Conservation (phyloP, 2,329 filamentous ascomycete species). For the Pseudocercospora musae region DNA sequence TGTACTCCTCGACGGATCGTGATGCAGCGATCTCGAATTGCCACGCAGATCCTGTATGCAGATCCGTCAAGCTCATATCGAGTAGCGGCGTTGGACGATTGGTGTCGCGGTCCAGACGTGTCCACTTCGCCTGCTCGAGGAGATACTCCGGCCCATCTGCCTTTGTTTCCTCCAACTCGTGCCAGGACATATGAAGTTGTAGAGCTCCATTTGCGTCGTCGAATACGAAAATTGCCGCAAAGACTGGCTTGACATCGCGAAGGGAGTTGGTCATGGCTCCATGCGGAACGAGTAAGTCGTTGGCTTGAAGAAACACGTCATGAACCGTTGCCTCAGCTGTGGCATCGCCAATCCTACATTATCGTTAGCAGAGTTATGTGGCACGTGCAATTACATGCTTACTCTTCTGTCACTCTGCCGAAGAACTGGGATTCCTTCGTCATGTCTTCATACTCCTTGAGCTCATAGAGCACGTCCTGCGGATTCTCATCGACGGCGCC, state of each 20-base stretch:
- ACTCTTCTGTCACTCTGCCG: slow-evolving; percentile 35
- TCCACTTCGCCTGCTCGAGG: slow-evolving; percentile 25
- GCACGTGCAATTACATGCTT: slow-evolving; percentile 10
- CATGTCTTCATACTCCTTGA: slow-evolving; percentile 35
- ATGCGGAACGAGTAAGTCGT: slow-evolving; percentile 25
- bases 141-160: not conserved
- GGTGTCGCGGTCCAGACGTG: slow-evolving; percentile 27
- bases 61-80: slow-evolving; percentile 29
- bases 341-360: slow-evolving; percentile 29
- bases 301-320: slow-evolving; percentile 18
- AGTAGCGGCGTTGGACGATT: slow-evolving; percentile 23
- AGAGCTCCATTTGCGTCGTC: slow-evolving; percentile 24
- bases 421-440: slow-evolving; percentile 30
- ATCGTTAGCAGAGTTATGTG: slow-evolving; percentile 4
- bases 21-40: slow-evolving; percentile 31
- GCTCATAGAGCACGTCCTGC: slow-evolving; percentile 22
- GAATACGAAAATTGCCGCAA: slow-evolving; percentile 32
- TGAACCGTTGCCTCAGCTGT: slow-evolving; percentile 22
- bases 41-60: slow-evolving; percentile 31
- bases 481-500: not conserved
- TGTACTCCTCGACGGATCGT: slow-evolving; percentile 18
- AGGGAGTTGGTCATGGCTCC: slow-evolving; percentile 23
- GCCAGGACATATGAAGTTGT: slow-evolving; percentile 29
- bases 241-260: slow-evolving; percentile 28
- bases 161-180: slow-evolving; percentile 11